Percentiles rank a stretch among this genome's conserved stretches.
Evolutionary conservation across 2,329 filamentous ascomycete species (phyloP).

Genomic region (Arthrobotrys entomopaga): DNA sequence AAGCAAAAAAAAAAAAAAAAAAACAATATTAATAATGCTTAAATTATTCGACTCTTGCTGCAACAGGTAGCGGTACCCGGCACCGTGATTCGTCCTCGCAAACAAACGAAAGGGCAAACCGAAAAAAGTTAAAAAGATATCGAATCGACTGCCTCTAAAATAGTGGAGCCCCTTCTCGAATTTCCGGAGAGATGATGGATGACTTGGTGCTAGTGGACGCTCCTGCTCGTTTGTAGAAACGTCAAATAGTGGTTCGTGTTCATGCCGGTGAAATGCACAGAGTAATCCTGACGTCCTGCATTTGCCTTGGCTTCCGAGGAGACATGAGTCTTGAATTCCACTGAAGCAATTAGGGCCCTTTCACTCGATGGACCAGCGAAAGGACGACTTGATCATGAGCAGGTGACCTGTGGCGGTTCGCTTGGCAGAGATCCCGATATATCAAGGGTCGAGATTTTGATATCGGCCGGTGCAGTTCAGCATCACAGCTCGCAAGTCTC

Average conservation of each 20-base stretch:
- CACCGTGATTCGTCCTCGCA: constrained; percentile 33
- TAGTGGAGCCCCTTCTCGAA: no score
- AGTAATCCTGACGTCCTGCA: constrained; percentile 52
- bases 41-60: constrained; percentile 12
- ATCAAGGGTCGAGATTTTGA: constrained; percentile 6
- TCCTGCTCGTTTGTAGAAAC: constrained; percentile 4
- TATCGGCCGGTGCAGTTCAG: background rate
- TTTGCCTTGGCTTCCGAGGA: constrained; percentile 46
- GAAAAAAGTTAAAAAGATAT: no score
- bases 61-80: constrained; percentile 15
- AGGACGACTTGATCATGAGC: constrained; percentile 11
- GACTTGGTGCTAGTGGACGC: constrained; percentile 7
- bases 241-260: constrained; percentile 26
- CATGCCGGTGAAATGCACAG: constrained; percentile 23
- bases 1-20: constrained; percentile 4
- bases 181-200: constrained; percentile 9
- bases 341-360: constrained; percentile 7
- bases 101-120: constrained; percentile 9
- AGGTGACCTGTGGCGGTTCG: constrained; percentile 21
- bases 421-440: constrained; percentile 1
- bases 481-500: background rate
- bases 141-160: no score
- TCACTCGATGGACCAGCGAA: constrained; percentile 16
- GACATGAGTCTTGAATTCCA: constrained; percentile 3
- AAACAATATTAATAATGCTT: background rate